Evolutionary conservation across 176 grass and related monocot genomes (phyloP), one percentile per base, ranked within the genome.

Genomic region (Avena sativa): DNA sequence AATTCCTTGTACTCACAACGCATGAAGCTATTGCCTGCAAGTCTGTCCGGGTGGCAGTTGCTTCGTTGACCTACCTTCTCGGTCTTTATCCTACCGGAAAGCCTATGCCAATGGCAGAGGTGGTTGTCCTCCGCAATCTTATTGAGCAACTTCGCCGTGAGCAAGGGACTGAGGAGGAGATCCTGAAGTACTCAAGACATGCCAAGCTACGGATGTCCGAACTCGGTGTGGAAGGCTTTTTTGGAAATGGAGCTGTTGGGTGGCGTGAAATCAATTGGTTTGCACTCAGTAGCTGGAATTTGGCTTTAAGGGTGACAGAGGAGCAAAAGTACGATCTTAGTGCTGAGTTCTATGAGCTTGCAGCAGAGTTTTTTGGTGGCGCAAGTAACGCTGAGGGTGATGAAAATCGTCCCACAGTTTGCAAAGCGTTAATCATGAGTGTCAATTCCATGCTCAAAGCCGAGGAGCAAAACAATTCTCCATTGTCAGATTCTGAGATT

Each of bases 21-120:
- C 97, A 96, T 78, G 97, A 98, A 87, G 94, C 97, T 76, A 79
- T 98, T n/a, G 82, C 86, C 28, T 92, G 91, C 67, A 92, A 93
- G 55, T 92, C 83, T 76, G 15, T 79, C 19, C 16, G 76, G 49
- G 90, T 96, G 60, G 97, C 97, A 26, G 68, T 96, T 78, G 88
- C 90, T 56, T 91, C 89, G 51, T 85, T 91, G 48, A 92, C 85
- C 38, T 79, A 88, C 61, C 89, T 98, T 80, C 90, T 96, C 60
- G 91, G 85, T 48, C 87, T 98, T 52, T 96, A 90, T 78, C 85
- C 90, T 81, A 46, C 92, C n/a, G 89, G 79, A 43, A 98, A 91
- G 74, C 67, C 89, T 82, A 89, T 96, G 92, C 89, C 90, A 67
- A 87, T 96, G 90, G 65, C 87, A 66, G 94, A 96, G 88, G 92